Percentiles rank a stretch among this genome's conserved stretches.
These are phyloP conservation scores for Metarhizium guizhouense DNA, from an alignment of 2,329 filamentous ascomycete species.

Conservation along the genomic window DNA sequence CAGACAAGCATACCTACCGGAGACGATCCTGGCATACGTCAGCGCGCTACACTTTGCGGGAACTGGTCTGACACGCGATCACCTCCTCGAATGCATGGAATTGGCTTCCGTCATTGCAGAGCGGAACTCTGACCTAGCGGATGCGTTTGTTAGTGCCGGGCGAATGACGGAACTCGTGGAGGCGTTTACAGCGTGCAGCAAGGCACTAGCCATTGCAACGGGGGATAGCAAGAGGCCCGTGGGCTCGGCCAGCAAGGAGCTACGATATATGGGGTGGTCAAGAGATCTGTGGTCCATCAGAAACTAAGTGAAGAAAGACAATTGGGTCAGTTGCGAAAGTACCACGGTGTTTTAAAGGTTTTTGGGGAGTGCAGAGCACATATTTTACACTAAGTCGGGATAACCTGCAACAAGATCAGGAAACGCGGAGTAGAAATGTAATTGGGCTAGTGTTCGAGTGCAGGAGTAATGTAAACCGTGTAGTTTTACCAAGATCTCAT, in stretches of 20 bases:
- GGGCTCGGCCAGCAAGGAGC: conserved; percentile 46
- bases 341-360: not conserved
- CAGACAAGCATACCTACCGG: conserved; percentile 72
- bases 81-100: conserved; percentile 79
- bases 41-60: conserved; percentile 73
- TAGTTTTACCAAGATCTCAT: not conserved
- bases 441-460: not conserved
- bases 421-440: no score
- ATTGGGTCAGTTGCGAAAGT: not conserved
- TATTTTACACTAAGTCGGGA: no score
- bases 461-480: not conserved
- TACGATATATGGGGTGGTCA: conserved; percentile 54
- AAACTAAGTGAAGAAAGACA: conserved; percentile 6
- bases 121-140: conserved; percentile 56
- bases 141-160: conserved; percentile 52
- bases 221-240: conserved; percentile 41
- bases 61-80: conserved; percentile 62
- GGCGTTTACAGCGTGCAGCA: conserved; percentile 68
- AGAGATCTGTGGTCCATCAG: conserved; percentile 54
- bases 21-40: conserved; percentile 77
- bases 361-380: no score
- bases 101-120: conserved; percentile 68
- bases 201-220: conserved; percentile 53
- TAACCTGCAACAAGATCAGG: no score
- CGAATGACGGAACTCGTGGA: conserved; percentile 70